Evolutionary conservation across 768 basidiomycete species (phyloP).

Genomic region (Agrocybe praecox): DNA sequence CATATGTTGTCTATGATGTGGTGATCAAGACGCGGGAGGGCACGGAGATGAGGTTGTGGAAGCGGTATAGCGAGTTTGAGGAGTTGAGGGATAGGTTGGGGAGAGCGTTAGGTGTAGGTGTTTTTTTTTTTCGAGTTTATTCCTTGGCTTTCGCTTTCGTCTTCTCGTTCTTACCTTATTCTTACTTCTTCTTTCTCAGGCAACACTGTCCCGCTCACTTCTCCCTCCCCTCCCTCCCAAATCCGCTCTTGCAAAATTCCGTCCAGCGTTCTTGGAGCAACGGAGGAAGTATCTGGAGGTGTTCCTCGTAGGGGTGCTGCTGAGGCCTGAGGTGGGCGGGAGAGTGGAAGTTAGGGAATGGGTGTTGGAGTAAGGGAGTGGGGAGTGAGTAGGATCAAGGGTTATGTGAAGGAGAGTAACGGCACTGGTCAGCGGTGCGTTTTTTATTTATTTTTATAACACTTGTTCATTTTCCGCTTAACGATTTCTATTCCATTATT

Average conservation of each 20-base stretch:
- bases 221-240: slow-evolving; percentile 71
- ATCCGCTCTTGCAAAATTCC: slow-evolving; percentile 64
- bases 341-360: slow-evolving; percentile 60
- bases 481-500: too few species aligned
- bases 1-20: slow-evolving; percentile 73
- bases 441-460: too few species aligned
- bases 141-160: slow-evolving; percentile 34
- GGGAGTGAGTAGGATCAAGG: too few species aligned
- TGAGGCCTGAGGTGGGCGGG: slow-evolving; percentile 74
- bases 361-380: slow-evolving; percentile 27
- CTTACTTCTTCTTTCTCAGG: too few species aligned
- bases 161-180: slow-evolving; percentile 15
- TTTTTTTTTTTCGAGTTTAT: neutral
- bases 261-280: slow-evolving; percentile 67
- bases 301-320: slow-evolving; percentile 64
- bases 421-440: too few species aligned
- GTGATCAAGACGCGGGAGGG: slow-evolving; percentile 68
- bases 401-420: too few species aligned
- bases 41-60: slow-evolving; percentile 65
- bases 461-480: too few species aligned
- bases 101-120: slow-evolving; percentile 53
- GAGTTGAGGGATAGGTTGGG: slow-evolving; percentile 51
- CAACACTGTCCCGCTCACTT: slow-evolving; percentile 28
- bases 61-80: slow-evolving; percentile 69
- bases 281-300: slow-evolving; percentile 61